Evolutionary conservation across 202 grass and related monocot genomes (phyloP).

Genomic region (Schoenoplectus triqueter): DNA sequence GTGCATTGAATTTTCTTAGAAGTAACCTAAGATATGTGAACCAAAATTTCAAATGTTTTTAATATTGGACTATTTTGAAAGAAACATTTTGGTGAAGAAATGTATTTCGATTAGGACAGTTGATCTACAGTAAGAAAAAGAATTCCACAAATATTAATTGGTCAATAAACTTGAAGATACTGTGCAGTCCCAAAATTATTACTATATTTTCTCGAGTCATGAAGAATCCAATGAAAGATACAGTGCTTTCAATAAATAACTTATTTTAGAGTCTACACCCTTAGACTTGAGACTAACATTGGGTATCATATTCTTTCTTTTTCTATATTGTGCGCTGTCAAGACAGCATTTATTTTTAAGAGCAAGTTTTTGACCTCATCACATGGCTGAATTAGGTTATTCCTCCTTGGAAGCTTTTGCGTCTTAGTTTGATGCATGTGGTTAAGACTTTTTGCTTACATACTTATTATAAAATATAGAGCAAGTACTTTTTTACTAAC

Average conservation of each 20-base stretch:
- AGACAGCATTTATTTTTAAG: conserved; percentile 31
- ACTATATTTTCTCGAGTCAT: background rate
- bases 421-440: conserved; percentile 35
- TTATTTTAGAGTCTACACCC: background rate
- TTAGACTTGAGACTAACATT: conserved; percentile 11
- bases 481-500: background rate
- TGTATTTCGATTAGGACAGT: background rate
- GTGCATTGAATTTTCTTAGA: background rate
- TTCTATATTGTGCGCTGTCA: conserved; percentile 26
- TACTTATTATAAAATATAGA: background rate
- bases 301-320: background rate
- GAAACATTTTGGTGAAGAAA: background rate
- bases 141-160: background rate
- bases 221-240: conserved; percentile 42
- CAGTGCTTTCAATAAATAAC: background rate
- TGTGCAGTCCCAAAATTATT: background rate
- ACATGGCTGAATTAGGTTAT: conserved; percentile 29
- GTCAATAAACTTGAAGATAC: conserved; percentile 10
- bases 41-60: background rate
- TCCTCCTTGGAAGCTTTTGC: conserved; percentile 1
- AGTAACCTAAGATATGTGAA: background rate
- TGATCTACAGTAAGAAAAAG: conserved; percentile 31
- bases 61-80: background rate
- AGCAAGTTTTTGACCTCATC: conserved; percentile 35
- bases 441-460: conserved; percentile 22